phyloP scores from a whole-genome alignment of 495 filamentous ascomycete species.

The Neurospora africana region DNA sequence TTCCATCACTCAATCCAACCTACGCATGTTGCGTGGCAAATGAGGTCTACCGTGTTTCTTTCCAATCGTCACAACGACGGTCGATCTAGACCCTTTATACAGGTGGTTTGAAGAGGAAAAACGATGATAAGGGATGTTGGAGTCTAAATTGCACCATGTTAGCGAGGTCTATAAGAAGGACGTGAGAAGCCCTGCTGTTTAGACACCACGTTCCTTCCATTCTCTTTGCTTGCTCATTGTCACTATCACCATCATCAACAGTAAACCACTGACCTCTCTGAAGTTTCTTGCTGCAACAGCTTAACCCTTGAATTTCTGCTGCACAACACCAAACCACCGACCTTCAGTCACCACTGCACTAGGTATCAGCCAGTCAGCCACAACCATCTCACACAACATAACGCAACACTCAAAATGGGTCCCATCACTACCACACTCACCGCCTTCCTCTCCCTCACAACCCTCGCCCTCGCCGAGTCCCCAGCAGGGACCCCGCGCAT shows the following conservation, averaged over 20 bases:
- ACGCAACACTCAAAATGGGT: conserved; percentile 16
- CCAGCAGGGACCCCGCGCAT: conserved; percentile 19
- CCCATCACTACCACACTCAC: conserved; percentile 13
- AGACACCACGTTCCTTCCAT: neutral
- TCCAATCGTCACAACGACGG: neutral
- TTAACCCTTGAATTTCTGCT: neutral
- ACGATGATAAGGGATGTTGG: neutral
- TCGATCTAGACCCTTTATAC: neutral
- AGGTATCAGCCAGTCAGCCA: neutral
- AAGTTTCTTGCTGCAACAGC: neutral
- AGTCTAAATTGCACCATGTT: neutral
- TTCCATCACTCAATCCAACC: neutral
- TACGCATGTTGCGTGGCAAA: neutral
- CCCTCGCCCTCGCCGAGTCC: conserved; percentile 8
- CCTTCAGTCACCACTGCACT: neutral
- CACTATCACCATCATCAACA: neutral
- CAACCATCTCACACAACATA: neutral
- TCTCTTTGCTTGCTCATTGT: neutral
- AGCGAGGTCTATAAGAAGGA: neutral
- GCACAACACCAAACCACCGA: neutral
- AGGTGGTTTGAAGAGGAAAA: neutral
- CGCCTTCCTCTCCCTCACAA: conserved; percentile 17
- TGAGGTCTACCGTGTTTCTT: neutral
- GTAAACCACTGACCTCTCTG: neutral
- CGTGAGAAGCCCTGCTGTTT: neutral